Evolutionary conservation across 148 eudicot species (phyloP).

Genomic region (Mesembryanthemum crystallinum): DNA sequence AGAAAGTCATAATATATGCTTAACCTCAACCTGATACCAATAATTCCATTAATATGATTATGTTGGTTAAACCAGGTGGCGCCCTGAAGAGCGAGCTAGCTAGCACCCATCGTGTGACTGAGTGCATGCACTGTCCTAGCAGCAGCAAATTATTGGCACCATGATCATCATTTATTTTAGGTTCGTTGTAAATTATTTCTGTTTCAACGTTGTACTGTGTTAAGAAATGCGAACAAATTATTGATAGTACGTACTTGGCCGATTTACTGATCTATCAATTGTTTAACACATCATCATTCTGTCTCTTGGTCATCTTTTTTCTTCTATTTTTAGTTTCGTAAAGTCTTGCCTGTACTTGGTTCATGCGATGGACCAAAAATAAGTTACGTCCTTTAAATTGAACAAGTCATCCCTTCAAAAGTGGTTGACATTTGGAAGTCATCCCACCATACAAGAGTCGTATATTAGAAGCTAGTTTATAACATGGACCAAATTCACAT

Average conservation of each 20-base stretch:
- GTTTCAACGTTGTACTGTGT: not conserved
- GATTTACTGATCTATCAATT: slow-evolving; percentile 4
- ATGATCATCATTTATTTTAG: not conserved
- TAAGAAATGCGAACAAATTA: slow-evolving; percentile 11
- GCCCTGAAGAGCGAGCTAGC: not conserved
- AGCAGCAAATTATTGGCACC: slow-evolving; percentile 12
- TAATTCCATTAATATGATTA: slow-evolving; percentile 10
- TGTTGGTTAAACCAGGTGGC: slow-evolving; percentile 6
- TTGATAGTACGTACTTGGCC: not conserved
- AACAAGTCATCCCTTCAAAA: no score
- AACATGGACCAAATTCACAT: no score
- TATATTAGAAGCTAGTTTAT: no score
- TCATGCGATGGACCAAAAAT: no score
- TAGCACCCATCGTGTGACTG: slow-evolving; percentile 25
- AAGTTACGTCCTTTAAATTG: no score
- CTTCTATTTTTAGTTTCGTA: no score
- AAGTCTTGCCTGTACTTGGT: no score
- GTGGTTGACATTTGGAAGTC: no score
- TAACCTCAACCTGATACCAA: no score
- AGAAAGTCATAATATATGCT: no score
- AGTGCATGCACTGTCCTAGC: slow-evolving; percentile 4
- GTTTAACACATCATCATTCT: slow-evolving; percentile 7
- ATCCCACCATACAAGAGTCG: no score
- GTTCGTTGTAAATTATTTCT: not conserved
- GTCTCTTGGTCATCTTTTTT: not conserved